phyloP scores from a whole-genome alignment of 176 grass and related monocot genomes.

The Ensete glaucum region DNA sequence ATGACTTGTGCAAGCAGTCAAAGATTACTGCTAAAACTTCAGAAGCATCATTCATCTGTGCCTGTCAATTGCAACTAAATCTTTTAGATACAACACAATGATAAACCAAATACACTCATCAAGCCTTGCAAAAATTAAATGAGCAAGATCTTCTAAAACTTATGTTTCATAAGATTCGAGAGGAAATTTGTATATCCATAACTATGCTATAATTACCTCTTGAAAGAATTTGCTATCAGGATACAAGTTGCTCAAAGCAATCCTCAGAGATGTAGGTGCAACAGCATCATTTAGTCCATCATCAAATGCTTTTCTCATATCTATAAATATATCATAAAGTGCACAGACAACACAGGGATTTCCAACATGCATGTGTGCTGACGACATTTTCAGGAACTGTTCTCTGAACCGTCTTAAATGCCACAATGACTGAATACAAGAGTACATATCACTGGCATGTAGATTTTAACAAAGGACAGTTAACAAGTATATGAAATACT shows the following conservation, averaged over 20 bases:
- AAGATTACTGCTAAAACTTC: conserved; percentile 92
- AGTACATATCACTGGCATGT: conserved; percentile 7
- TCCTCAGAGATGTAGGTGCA: conserved; percentile 80
- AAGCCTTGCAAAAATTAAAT: background rate
- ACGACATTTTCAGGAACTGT: conserved; percentile 71
- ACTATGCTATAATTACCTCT: conserved; percentile 48
- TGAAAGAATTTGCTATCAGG: conserved; percentile 97
- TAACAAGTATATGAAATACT: background rate
- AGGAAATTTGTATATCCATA: background rate
- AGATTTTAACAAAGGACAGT: background rate
- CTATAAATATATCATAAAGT: conserved; percentile 72
- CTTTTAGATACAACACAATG: conserved; percentile 4
- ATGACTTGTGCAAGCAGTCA: conserved; percentile 83
- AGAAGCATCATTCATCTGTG: conserved; percentile 99
- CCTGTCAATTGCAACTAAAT: conserved; percentile 39
- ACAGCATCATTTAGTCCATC: conserved; percentile 59
- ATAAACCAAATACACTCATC: background rate
- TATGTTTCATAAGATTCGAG: background rate
- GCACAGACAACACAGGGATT: conserved; percentile 97
- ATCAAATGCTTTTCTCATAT: conserved; percentile 67
- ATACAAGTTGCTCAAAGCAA: conserved; percentile 93
- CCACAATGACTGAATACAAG: conserved; percentile 74
- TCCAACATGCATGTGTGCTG: conserved; percentile 64
- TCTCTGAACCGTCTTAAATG: conserved; percentile 73
- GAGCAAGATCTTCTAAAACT: too few species aligned